Conservation (phyloP, 78 protist species). For the Acrasis kona region DNA sequence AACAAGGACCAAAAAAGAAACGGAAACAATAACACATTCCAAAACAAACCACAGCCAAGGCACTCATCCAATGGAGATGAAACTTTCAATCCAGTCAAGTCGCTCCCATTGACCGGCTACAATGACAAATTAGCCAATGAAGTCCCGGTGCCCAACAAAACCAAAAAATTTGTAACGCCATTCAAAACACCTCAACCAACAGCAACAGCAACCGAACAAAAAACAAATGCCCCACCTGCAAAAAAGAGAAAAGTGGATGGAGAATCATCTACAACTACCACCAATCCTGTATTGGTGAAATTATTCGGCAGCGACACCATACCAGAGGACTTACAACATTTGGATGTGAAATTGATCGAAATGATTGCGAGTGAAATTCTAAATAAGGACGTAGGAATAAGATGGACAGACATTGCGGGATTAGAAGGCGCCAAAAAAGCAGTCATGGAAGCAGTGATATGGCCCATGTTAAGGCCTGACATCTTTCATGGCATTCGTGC, state of each 20-base stretch:
- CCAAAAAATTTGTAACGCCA: too few species aligned
- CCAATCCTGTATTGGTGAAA: too few species aligned
- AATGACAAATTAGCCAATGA: too few species aligned
- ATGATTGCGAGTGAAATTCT: constrained; percentile 45
- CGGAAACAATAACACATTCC: too few species aligned
- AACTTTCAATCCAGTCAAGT: too few species aligned
- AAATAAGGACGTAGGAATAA: constrained; percentile 4
- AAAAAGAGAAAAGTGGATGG: background rate
- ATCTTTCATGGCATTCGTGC: constrained; percentile 50
- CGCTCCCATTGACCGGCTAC: too few species aligned
- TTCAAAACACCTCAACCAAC: too few species aligned
- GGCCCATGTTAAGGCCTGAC: constrained; percentile 62
- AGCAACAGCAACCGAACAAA: background rate
- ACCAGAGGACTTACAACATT: constrained; percentile 30
- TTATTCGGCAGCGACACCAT: constrained; percentile 9
- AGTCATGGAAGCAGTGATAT: constrained; percentile 43
- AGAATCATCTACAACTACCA: background rate
- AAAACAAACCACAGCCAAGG: too few species aligned
- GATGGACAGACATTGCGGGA: constrained; percentile 64
- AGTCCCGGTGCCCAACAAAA: too few species aligned
- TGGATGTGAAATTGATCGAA: constrained; percentile 58
- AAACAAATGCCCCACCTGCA: background rate
- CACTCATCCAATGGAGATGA: too few species aligned
- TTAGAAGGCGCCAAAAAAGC: constrained; percentile 46
- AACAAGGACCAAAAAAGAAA: too few species aligned